Conservation (phyloP, 148 eudicot genomes). For the Rhododendron vialii region DNA sequence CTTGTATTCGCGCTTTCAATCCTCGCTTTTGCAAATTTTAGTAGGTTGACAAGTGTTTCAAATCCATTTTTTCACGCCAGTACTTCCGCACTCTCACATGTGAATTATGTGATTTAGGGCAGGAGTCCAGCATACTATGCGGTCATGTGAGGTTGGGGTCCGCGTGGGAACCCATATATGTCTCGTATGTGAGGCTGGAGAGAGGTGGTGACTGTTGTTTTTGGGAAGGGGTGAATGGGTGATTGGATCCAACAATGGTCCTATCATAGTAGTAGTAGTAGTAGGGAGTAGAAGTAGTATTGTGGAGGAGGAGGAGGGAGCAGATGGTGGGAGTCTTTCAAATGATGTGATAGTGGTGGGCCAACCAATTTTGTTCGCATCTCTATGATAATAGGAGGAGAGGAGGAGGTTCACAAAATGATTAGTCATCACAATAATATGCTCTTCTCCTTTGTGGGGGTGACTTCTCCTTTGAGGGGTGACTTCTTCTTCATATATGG, state of each 20-base stretch:
- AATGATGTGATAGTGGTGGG: conserved; percentile 14
- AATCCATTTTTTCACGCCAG: too few species aligned
- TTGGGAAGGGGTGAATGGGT: neutral
- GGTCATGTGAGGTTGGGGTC: conserved; percentile 39
- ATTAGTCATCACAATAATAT: neutral
- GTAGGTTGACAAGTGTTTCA: too few species aligned
- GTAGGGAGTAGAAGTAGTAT: too few species aligned
- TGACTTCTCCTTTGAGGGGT: neutral
- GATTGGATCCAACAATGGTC: conserved; percentile 10
- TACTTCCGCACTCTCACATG: too few species aligned
- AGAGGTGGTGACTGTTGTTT: conserved; percentile 9
- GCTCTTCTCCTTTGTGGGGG: neutral
- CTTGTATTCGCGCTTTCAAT: rapidly evolving
- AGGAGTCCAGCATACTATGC: neutral
- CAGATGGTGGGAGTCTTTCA: conserved; percentile 48
- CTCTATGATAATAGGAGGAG: neutral
- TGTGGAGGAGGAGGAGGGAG: neutral
- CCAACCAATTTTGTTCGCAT: neutral
- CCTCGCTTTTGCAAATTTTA: too few species aligned
- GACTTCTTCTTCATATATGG: neutral
- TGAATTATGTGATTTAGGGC: too few species aligned
- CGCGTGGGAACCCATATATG: neutral
- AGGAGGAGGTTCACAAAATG: neutral
- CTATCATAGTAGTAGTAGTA: conserved; percentile 13
- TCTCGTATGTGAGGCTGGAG: conserved; percentile 11